phyloP scores from a whole-genome alignment of 768 basidiomycete species.

The Agaricus sinodeliciosus region DNA sequence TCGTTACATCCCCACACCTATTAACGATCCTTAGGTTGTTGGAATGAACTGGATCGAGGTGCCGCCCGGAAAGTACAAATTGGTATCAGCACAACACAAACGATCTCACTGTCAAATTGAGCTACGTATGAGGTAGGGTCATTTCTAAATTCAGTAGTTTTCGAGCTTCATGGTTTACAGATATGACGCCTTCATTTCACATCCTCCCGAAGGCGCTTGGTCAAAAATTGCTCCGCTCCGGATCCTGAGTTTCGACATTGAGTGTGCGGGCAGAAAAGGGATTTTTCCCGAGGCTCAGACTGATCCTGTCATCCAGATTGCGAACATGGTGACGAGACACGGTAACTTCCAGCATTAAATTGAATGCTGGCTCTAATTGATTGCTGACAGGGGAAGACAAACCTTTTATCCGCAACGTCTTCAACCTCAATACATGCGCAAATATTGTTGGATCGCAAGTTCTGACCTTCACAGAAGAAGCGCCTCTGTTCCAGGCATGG shows the following conservation, averaged over 20 bases:
- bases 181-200: constrained; percentile 81
- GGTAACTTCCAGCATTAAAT: constrained; percentile 38
- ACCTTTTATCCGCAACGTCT: constrained; percentile 95
- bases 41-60: constrained; percentile 99
- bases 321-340: constrained; percentile 98
- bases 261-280: constrained; percentile 96
- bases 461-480: constrained; percentile 72
- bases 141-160: not conserved
- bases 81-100: constrained; percentile 50
- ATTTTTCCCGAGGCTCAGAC: constrained; percentile 88
- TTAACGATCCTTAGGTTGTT: constrained; percentile 52
- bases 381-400: constrained; percentile 66
- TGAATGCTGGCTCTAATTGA: not conserved
- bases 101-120: constrained; percentile 88
- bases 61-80: constrained; percentile 71
- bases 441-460: constrained; percentile 99
- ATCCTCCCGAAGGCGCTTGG: constrained; percentile 89
- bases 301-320: constrained; percentile 98
- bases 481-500: constrained; percentile 75
- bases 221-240: constrained; percentile 88
- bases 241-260: constrained; percentile 97
- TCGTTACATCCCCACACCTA: not conserved
- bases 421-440: constrained; percentile 90
- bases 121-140: constrained; percentile 57
- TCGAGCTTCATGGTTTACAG: constrained; percentile 28